A percentile compares a stretch with the other conserved stretches of the same genome.
Evolutionary conservation across 2,329 filamentous ascomycete genomes (phyloP).

Genomic region (Hypoxylon sp.): DNA sequence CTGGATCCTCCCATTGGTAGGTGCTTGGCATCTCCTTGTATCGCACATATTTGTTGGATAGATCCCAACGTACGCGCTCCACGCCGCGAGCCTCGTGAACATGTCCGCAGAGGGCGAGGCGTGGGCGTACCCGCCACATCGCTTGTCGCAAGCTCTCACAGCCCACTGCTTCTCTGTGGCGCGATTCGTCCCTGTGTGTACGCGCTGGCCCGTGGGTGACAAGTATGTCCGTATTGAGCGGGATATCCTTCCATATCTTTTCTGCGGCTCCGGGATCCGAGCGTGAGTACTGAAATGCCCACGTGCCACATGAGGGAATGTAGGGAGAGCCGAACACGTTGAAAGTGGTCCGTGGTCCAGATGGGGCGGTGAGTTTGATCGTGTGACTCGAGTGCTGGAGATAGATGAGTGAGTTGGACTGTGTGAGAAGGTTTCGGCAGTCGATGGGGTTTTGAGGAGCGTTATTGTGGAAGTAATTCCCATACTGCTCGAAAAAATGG

Average conservation of each 20-base stretch:
- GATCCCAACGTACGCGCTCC: slow-evolving; percentile 74
- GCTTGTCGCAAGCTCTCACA: slow-evolving; percentile 72
- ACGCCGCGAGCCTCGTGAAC: slow-evolving; percentile 78
- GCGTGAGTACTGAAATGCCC: slow-evolving; percentile 76
- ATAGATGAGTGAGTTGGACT: slow-evolving; percentile 69
- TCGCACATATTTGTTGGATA: slow-evolving; percentile 57
- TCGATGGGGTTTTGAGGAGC: slow-evolving; percentile 65
- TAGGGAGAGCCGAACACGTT: slow-evolving; percentile 80
- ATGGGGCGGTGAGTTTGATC: slow-evolving; percentile 67
- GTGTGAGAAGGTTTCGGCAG: slow-evolving; percentile 69
- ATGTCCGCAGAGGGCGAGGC: slow-evolving; percentile 79
- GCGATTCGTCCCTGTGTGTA: slow-evolving; percentile 69
- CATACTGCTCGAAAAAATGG: slow-evolving; percentile 71
- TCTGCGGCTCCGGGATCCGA: slow-evolving; percentile 36
- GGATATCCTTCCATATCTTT: slow-evolving; percentile 73
- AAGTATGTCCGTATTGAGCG: slow-evolving; percentile 74
- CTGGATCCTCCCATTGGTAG: slow-evolving; percentile 72
- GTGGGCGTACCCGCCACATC: slow-evolving; percentile 73
- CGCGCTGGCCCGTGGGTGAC: slow-evolving; percentile 79
- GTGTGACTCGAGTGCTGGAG: slow-evolving; percentile 71
- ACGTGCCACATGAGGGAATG: slow-evolving; percentile 68
- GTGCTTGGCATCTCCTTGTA: slow-evolving; percentile 61
- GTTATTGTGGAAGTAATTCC: slow-evolving; percentile 70
- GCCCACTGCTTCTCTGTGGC: slow-evolving; percentile 62
- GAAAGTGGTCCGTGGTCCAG: slow-evolving; percentile 73